Evolutionary conservation across 805 yeast genomes (phyloP), one percentile per base, ranked within the genome.

Genomic region (Jamesozyma gamospora): DNA sequence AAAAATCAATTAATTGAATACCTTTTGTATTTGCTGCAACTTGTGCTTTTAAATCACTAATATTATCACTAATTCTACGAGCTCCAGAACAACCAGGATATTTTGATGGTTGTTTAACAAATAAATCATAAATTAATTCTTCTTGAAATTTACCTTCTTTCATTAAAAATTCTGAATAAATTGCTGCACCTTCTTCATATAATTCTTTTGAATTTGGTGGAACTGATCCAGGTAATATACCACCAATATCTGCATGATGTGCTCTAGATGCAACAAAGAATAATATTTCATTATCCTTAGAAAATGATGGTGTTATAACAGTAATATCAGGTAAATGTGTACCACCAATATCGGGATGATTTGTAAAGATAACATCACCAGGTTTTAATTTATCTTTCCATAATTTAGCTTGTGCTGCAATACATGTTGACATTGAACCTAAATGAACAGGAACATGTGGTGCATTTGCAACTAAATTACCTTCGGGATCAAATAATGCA

Each of bases 211-310:
- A 85, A 54, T 82, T 78, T 9, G 96, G 95, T 13, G 96, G 96
- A 87, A 88, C 86, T 0, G 94, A 82, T 1, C 96, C 96, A 1
- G 96, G 95, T 28, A 85, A 63, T 42, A 81, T 75, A 12, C 95
- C 94, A 14, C 97, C 96, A 53, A 90, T 88, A 60, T 88, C 97
- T 5, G 96, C 88, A 63, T 90, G 97, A 62, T 88, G 97, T 2
- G 96, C 96, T 47, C 97, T 70, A 0, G 95, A 80, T 0, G 96
- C 97, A 12, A 85, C 87, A 69, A 85, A 88, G 58, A 88, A 88
- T 21, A 86, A 74, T 28, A 85, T 70, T 39, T 66, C 59, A 6
- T 67, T 72, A 17, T 64, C 68, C 19, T 68, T 67, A n/a, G 74
- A 67, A 54, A 85, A 82, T 1, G 88, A 87, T 0, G 97, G 97